Conservation (phyloP, 78 protist genomes). For the slime mould (Dictyostelium discoideum) region dicty_2.7 NC_007088.5:895501-896000, state of each 20-base stretch:
- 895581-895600: constrained; percentile 37
- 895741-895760: constrained; percentile 57
- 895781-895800: constrained; percentile 53
- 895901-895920: not conserved
- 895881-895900: too few relatives aligned
- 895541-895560: constrained; percentile 48
- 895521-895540: constrained; percentile 70
- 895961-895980: constrained; percentile 76
- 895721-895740: constrained; percentile 43
- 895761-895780: constrained; percentile 70
- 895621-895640: constrained; percentile 60
- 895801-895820: constrained; percentile 29
- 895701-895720: constrained; percentile 70
- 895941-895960: constrained; percentile 65
- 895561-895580: constrained; percentile 72
- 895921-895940: constrained; percentile 65
- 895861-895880: too few relatives aligned
- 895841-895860: not conserved
- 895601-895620: constrained; percentile 31
- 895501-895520: constrained; percentile 41
- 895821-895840: constrained; percentile 33
- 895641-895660: constrained; percentile 50
- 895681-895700: constrained; percentile 64
- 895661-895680: constrained; percentile 69
- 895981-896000: constrained; percentile 60